Evolutionary conservation across 345 rosid species (phyloP).

Genomic region (Salix arbutifolia): DNA sequence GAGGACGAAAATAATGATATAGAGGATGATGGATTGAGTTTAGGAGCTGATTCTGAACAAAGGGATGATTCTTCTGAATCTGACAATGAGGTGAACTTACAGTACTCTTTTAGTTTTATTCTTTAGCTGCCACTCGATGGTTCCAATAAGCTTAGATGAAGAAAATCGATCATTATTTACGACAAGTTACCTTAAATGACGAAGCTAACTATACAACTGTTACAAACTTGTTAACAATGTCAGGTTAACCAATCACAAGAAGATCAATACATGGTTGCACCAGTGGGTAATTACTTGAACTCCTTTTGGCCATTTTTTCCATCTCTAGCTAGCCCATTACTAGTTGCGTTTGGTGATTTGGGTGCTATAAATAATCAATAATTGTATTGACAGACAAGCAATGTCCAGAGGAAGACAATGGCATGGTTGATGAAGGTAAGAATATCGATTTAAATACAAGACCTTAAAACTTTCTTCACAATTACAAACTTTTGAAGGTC

Average conservation of each 20-base stretch:
- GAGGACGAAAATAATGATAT: constrained; percentile 77
- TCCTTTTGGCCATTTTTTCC: background rate
- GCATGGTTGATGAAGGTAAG: constrained; percentile 65
- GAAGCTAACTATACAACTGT: background rate
- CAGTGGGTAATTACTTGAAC: constrained; percentile 54
- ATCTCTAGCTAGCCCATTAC: background rate
- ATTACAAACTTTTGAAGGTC: background rate
- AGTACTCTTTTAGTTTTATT: background rate
- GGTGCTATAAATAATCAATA: constrained; percentile 15
- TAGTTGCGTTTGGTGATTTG: constrained; percentile 2
- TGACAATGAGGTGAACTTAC: constrained; percentile 70
- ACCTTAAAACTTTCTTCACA: background rate
- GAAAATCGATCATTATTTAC: background rate
- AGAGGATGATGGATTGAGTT: constrained; percentile 63
- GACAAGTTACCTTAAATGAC: background rate
- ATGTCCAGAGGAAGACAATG: constrained; percentile 44
- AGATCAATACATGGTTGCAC: constrained; percentile 51
- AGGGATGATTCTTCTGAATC: constrained; percentile 62
- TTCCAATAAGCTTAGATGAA: background rate
- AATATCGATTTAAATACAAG: background rate
- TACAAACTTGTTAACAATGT: constrained; percentile 17
- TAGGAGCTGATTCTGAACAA: constrained; percentile 57
- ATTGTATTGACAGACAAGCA: constrained; percentile 49
- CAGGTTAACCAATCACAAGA: constrained; percentile 68
- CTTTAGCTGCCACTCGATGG: background rate